These are phyloP conservation scores for Xylariaceae sp. DNA, from an alignment of 2,329 filamentous ascomycete genomes.

Conservation along the genomic window DNA sequence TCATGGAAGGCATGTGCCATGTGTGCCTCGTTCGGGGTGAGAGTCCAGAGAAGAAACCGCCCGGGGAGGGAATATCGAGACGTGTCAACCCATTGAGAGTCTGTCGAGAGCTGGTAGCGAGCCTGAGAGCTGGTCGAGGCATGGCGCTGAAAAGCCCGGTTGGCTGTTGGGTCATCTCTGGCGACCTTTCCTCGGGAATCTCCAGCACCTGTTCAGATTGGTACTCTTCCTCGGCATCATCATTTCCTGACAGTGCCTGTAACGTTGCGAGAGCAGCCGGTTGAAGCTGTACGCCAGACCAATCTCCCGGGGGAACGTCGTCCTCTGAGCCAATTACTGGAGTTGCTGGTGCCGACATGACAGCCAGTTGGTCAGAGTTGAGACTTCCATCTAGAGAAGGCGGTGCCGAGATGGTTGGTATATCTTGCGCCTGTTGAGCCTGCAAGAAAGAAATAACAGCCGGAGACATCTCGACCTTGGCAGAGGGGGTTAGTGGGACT, in stretches of 20 bases:
- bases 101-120: constrained; percentile 48
- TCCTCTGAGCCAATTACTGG: constrained; percentile 63
- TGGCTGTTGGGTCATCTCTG: constrained; percentile 52
- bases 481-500: constrained; percentile 60
- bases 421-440: constrained; percentile 55
- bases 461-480: constrained; percentile 71
- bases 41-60: constrained; percentile 85
- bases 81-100: constrained; percentile 71
- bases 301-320: constrained; percentile 55
- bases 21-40: constrained; percentile 72
- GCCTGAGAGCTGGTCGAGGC: constrained; percentile 30
- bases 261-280: constrained; percentile 77
- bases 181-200: constrained; percentile 40
- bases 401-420: constrained; percentile 73
- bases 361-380: constrained; percentile 81
- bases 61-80: constrained; percentile 85
- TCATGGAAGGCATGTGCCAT: constrained; percentile 64
- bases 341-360: constrained; percentile 78
- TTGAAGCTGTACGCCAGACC: constrained; percentile 72
- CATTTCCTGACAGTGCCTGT: constrained; percentile 63
- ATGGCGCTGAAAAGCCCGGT: constrained; percentile 47
- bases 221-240: constrained; percentile 57
- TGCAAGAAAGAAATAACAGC: constrained; percentile 69
- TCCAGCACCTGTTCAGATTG: constrained; percentile 55
- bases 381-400: constrained; percentile 88